Percentiles rank a stretch among this genome's conserved stretches.
These are phyloP conservation scores for Filobasidium uniguttulatum DNA, from an alignment of 1,284 basidiomycete species.

Conservation along the genomic window DNA sequence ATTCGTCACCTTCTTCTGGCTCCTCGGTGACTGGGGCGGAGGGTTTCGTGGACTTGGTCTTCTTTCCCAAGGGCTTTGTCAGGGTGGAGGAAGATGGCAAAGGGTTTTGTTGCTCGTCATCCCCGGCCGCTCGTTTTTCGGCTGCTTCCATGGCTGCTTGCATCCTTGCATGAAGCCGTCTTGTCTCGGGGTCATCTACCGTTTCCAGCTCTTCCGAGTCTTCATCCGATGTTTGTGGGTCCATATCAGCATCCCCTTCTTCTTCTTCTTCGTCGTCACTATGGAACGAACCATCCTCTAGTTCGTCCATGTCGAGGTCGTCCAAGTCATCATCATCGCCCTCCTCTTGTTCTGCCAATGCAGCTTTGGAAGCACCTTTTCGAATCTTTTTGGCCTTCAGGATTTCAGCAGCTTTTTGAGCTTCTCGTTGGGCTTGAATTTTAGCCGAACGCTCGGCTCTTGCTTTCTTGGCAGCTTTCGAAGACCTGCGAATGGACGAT, in stretches of 20 bases:
- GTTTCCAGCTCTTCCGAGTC: slow-evolving; percentile 3
- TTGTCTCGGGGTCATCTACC: slow-evolving; percentile 3
- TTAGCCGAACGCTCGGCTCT: slow-evolving; percentile 7
- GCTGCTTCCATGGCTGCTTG: slow-evolving; percentile 16
- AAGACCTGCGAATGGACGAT: neutral
- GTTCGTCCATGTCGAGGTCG: slow-evolving; percentile 5
- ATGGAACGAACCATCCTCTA: neutral
- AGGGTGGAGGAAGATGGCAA: neutral
- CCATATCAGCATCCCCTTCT: neutral
- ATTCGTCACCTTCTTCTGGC: slow-evolving; percentile 4
- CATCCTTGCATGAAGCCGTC: slow-evolving; percentile 14
- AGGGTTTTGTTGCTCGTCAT: slow-evolving; percentile 2
- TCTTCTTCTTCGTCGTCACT: slow-evolving; percentile 1
- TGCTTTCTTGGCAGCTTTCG: slow-evolving; percentile 6
- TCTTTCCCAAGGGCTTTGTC: neutral
- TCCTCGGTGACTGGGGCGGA: neutral
- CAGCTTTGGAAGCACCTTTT: neutral
- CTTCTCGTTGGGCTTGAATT: slow-evolving; percentile 11
- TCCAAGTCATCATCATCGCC: slow-evolving; percentile 5
- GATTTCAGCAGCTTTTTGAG: slow-evolving; percentile 2
- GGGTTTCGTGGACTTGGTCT: neutral
- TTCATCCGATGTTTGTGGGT: neutral
- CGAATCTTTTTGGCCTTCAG: neutral
- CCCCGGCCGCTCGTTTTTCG: slow-evolving; percentile 4
- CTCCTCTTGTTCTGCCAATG: neutral